Percentiles rank a stretch among this genome's conserved stretches.
Conservation (phyloP, 768 basidiomycete species). For the Termitomyces heimii region DNA sequence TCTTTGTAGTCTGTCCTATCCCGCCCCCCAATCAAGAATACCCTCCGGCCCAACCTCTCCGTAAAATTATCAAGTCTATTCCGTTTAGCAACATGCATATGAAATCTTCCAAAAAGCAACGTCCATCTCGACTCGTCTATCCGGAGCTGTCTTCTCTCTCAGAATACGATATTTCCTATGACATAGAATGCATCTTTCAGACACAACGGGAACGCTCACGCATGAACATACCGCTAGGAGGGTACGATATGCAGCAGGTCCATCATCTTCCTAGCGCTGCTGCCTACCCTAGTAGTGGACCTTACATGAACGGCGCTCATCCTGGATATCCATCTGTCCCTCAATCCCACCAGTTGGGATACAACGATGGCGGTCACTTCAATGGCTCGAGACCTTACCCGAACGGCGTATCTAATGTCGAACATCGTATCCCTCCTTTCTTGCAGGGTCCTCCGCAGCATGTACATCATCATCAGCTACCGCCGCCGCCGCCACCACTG, state of each 20-base stretch:
- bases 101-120: constrained; percentile 17
- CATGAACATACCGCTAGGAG: constrained; percentile 11
- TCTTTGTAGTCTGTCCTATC: constrained; percentile 48
- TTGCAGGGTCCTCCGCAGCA: constrained; percentile 2
- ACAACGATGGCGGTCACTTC: background rate
- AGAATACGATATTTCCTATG: constrained; percentile 40
- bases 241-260: constrained; percentile 13
- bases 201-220: constrained; percentile 23
- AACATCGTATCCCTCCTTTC: constrained; percentile 8
- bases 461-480: constrained; percentile 7
- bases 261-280: constrained; percentile 8
- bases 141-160: constrained; percentile 44
- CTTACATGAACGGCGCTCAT: constrained; percentile 1
- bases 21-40: constrained; percentile 48
- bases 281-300: background rate
- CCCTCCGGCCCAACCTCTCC: constrained; percentile 53
- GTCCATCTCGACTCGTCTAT: constrained; percentile 26
- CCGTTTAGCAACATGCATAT: constrained; percentile 35
- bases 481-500: constrained; percentile 1
- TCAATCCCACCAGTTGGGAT: constrained; percentile 1
- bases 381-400: constrained; percentile 4
- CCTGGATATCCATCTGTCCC: background rate
- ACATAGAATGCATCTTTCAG: constrained; percentile 50
- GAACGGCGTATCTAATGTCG: background rate
- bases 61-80: constrained; percentile 59